phyloP scores from a whole-genome alignment of 768 basidiomycete species.

The Rhodosporidiobolus sp. region DNA sequence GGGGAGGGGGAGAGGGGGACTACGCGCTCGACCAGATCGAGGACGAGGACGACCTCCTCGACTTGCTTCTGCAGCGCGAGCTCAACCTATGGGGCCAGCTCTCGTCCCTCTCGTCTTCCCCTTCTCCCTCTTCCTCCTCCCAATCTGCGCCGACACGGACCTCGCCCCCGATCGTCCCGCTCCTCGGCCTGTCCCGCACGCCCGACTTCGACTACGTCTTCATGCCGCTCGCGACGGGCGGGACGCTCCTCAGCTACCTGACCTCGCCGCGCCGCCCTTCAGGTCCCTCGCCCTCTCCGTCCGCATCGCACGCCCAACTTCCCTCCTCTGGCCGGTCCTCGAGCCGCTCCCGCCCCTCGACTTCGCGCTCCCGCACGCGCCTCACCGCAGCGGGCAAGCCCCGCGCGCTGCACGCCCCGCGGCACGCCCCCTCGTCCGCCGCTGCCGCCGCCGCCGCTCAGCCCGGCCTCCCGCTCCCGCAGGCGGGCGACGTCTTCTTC shows the following conservation, averaged over 20 bases:
- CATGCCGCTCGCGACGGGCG: slow-evolving; percentile 77
- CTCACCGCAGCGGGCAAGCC: not conserved
- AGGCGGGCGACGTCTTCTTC: slow-evolving; percentile 59
- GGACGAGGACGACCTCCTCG: slow-evolving; percentile 1
- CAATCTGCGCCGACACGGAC: not conserved
- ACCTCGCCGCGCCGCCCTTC: slow-evolving; percentile 56
- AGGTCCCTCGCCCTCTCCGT: not conserved
- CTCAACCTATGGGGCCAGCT: slow-evolving; percentile 6
- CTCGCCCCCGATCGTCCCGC: slow-evolving; percentile 78
- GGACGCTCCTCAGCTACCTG: slow-evolving; percentile 78
- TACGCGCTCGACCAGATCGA: not conserved
- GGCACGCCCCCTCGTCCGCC: not conserved
- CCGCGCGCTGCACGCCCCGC: not conserved
- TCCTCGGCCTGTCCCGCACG: slow-evolving; percentile 64
- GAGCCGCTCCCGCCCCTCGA: not conserved
- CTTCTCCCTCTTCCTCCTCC: not conserved
- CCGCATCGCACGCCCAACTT: not conserved
- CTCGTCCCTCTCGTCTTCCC: not conserved
- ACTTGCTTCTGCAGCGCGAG: slow-evolving; percentile 13
- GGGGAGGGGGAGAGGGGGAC: not conserved
- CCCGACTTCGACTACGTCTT: slow-evolving; percentile 71
- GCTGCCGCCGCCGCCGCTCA: not conserved
- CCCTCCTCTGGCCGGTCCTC: not conserved
- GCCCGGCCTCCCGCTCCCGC: slow-evolving; percentile 54
- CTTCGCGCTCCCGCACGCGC: not conserved